Base-by-base conservation (phyloP, 2,329 filamentous ascomycete species). In the Microcyclospora tardicrescens region DNA sequence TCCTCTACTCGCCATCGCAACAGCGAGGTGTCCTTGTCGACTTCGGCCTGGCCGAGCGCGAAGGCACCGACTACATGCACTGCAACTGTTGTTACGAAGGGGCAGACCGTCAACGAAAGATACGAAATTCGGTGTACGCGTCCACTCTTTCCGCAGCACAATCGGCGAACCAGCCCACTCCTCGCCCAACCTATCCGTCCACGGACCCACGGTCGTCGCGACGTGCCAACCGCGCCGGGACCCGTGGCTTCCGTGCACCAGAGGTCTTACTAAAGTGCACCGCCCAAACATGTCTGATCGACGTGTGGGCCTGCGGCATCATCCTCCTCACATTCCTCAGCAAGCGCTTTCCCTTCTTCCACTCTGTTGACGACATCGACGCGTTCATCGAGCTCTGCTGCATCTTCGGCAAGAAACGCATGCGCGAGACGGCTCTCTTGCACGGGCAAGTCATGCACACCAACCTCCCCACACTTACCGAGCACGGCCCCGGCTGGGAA, bases 251-350 rank as follows among this genome's bases (percentile, higher is more conserved):
- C 63, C 84, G 91, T 39, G 91, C 91, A 0, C 91, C 91, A 6
- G 91, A 98, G 61, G 91, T 98, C 2, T 71, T 98, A 1, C 84
- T 96, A 63, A 98, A 98, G 61, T 98, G 91, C 64, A 95, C 87
- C 0, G 81, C 86, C 46, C 91, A 98, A 60, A 93, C 81, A 3
- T 89, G 83, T 33, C 58, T 89, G 50, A 91, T 98, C 50, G 91
- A 98, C 58, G 81, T 98, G 48, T 98, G 91, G 91, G 94, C 85
- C 16, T 87, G 81, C 0, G 91, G 91, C 32, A 87, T 98, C n/a
- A 93, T 98, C 39, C 72, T 98, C 2, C 69, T 98, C n/a, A 98
- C 91, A 1, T 81, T 98, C 46, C 69, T 98, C 11, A 89, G 84
- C 31, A 81, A 82, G 40, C 79, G 91, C 3, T 98, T 98, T 53